Conservation (phyloP, 176 grass and related monocot species). For the Puya raimondii region DNA sequence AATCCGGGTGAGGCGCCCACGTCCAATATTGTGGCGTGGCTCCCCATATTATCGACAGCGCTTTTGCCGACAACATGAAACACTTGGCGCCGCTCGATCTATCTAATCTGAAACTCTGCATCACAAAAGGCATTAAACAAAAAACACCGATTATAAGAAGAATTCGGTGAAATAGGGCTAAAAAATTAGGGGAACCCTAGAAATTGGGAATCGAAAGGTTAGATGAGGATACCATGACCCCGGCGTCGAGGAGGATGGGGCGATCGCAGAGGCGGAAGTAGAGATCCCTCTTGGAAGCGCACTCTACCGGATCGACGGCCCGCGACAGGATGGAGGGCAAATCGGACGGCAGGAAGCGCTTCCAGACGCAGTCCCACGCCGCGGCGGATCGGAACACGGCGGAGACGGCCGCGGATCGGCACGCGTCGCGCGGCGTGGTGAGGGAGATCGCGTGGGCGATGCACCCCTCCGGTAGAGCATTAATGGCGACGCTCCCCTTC, state of each 20-base stretch:
- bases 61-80: constrained; percentile 72
- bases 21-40: constrained; percentile 36
- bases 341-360: constrained; percentile 10
- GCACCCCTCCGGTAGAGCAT: neutral
- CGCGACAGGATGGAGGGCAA: neutral
- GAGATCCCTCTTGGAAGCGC: neutral
- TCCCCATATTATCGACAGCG: constrained; percentile 45
- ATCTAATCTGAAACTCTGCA: constrained; percentile 62
- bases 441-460: neutral
- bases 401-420: constrained; percentile 7
- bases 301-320: neutral
- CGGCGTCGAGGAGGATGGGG: neutral
- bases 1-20: constrained; percentile 45
- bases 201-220: neutral
- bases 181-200: neutral
- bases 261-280: constrained; percentile 1
- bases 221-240: neutral
- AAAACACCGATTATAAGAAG: too few relatives aligned
- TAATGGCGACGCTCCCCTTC: neutral
- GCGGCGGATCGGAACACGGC: neutral
- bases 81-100: constrained; percentile 61
- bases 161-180: neutral
- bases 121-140: neutral
- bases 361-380: constrained; percentile 3
- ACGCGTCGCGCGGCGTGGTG: constrained; percentile 3